phyloP scores from a whole-genome alignment of 352 stramenopile species.

The Globisporangium spinosum region DNA sequence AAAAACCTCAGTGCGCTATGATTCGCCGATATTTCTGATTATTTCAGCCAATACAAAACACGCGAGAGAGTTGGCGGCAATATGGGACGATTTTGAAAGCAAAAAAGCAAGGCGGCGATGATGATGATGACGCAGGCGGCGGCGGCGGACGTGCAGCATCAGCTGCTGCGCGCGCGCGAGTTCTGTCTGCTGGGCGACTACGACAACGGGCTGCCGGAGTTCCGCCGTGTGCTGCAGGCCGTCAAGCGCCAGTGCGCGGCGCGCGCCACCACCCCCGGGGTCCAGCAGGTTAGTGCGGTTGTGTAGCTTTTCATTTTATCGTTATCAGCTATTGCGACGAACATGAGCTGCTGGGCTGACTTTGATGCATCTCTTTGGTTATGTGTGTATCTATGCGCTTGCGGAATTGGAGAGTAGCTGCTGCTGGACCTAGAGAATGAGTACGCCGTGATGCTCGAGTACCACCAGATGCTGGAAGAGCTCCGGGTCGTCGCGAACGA shows the following conservation, averaged over 20 bases:
- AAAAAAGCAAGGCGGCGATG: background rate
- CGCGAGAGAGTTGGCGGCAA: background rate
- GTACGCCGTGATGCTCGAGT: slow-evolving; percentile 43
- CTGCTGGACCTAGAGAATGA: slow-evolving; percentile 49
- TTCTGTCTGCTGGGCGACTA: slow-evolving; percentile 68
- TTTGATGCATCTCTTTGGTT: background rate
- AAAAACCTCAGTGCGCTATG: background rate
- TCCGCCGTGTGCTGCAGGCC: slow-evolving; percentile 29
- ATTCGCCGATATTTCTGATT: background rate
- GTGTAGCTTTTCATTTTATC: background rate
- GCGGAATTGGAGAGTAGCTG: slow-evolving; percentile 16
- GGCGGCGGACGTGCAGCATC: slow-evolving; percentile 12
- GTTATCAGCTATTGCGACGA: background rate
- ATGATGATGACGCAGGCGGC: background rate
- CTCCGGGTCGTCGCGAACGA: slow-evolving; percentile 24
- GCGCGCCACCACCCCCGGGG: slow-evolving; percentile 15
- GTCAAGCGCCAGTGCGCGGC: slow-evolving; percentile 32
- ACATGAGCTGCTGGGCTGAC: background rate
- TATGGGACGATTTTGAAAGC: slow-evolving; percentile 6
- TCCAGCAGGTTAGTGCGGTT: slow-evolving; percentile 29
- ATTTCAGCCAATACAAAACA: slow-evolving; percentile 2
- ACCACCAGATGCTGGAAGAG: slow-evolving; percentile 40
- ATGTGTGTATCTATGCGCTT: slow-evolving; percentile 13
- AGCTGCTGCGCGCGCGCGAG: slow-evolving; percentile 52
- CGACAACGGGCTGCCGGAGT: slow-evolving; percentile 40